Evolutionary conservation across 164 flowering plant species (phyloP).

Genomic region (Aristolochia fimbriata): DNA sequence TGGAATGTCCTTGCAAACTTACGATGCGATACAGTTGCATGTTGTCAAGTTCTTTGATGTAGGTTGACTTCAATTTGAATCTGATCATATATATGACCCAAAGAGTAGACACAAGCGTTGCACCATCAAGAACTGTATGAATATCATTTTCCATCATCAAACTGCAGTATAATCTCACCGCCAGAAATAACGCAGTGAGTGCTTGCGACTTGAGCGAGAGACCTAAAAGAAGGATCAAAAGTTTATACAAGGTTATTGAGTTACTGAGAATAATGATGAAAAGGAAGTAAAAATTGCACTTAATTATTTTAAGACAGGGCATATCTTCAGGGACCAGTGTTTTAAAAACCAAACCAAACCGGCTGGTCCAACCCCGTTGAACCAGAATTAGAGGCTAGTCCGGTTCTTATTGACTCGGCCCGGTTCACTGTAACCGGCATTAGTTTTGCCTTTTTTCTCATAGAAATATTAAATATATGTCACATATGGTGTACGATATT

Average conservation of each 20-base stretch:
- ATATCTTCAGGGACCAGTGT: no score
- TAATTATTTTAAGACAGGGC: no score
- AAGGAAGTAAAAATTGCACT: no score
- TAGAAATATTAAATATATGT: no score
- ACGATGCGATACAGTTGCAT: conserved; percentile 52
- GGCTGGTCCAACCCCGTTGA: no score
- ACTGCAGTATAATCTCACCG: conserved; percentile 47
- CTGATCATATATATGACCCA: conserved; percentile 88
- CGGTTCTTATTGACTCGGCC: no score
- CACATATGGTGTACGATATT: no score
- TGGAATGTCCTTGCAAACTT: not conserved
- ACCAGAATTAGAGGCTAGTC: no score
- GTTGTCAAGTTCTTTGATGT: conserved; percentile 62
- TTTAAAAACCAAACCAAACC: no score
- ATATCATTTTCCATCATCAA: conserved; percentile 42
- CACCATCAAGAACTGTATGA: conserved; percentile 54
- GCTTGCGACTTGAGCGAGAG: conserved; percentile 83
- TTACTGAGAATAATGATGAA: no score
- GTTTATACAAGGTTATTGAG: not conserved
- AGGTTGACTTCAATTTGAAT: conserved; percentile 58
- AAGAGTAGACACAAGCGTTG: conserved; percentile 39
- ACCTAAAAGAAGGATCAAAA: conserved; percentile 29
- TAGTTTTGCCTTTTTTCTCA: no score
- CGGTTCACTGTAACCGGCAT: no score
- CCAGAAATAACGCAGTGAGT: conserved; percentile 64